Evolutionary conservation across 1,284 basidiomycete species (phyloP).

Genomic region (Salmacisia buchloeana): DNA sequence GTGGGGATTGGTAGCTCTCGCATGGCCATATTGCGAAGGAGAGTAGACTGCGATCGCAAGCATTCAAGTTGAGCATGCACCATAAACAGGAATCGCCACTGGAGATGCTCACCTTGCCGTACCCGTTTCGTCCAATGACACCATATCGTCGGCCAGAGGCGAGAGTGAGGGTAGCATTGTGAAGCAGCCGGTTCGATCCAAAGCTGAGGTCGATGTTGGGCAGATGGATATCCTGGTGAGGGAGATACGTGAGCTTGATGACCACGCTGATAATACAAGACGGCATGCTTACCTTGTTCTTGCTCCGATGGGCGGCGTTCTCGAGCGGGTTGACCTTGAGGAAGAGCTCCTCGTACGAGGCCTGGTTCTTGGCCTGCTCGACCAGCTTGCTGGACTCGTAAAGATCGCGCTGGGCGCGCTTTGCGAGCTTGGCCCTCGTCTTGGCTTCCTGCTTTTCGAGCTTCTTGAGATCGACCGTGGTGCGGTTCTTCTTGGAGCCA

Average conservation of each 20-base stretch:
- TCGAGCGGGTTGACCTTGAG: conserved; percentile 98
- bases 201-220: conserved; percentile 72
- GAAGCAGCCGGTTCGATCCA: conserved; percentile 86
- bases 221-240: conserved; percentile 71
- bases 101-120: conserved; percentile 72
- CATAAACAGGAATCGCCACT: too few species aligned
- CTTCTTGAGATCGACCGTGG: conserved; percentile 94
- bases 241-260: neutral
- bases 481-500: conserved; percentile 87
- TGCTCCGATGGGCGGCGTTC: conserved; percentile 71
- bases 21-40: conserved; percentile 91
- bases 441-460: conserved; percentile 98
- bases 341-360: conserved; percentile 97
- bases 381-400: conserved; percentile 95
- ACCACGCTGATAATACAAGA: neutral
- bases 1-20: conserved; percentile 72
- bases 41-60: conserved; percentile 61
- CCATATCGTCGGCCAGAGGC: conserved; percentile 49
- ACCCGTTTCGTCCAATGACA: conserved; percentile 66
- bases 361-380: conserved; percentile 82
- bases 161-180: conserved; percentile 51
- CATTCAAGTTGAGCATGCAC: neutral
- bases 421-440: conserved; percentile 95
- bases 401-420: conserved; percentile 71
- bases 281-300: conserved; percentile 32